Percentiles rank a stretch among this genome's conserved stretches.
phyloP scores from a whole-genome alignment of 192 early-diverging fungal species.

The Rhizophlyctis rosea region DNA sequence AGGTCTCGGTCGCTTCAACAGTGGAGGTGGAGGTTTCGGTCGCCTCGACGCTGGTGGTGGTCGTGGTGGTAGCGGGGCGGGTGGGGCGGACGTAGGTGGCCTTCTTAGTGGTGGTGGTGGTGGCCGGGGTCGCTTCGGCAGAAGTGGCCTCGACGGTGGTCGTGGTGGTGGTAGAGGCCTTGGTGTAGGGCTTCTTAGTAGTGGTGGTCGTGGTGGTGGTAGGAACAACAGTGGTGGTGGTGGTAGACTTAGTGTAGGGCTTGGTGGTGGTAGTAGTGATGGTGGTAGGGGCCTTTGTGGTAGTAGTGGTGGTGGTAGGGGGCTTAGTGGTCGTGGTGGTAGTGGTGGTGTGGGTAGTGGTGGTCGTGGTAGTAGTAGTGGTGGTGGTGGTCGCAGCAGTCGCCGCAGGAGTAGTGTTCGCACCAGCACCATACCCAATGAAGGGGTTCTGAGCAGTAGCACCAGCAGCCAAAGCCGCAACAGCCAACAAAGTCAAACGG shows the following conservation, averaged over 20 bases:
- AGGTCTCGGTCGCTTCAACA: background rate
- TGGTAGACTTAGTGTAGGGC: background rate
- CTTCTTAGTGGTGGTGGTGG: no score
- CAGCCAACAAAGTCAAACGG: no score
- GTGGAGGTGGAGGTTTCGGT: background rate
- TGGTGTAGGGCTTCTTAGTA: background rate
- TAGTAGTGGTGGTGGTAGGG: no score
- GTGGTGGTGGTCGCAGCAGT: background rate
- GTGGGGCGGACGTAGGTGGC: no score
- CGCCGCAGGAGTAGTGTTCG: no score
- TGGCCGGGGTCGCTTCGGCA: background rate
- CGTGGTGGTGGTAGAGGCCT: background rate
- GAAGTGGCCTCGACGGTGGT: background rate
- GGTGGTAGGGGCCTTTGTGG: background rate
- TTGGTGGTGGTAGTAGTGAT: background rate
- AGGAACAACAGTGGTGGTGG: background rate
- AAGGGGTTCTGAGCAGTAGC: no score
- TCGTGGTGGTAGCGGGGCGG: no score
- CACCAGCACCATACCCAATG: no score
- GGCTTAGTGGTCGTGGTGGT: no score
- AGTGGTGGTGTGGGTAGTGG: background rate
- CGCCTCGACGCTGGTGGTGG: background rate
- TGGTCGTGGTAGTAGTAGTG: background rate
- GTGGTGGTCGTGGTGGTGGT: background rate
- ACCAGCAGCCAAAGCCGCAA: no score